Evolutionary conservation across 805 yeast species (phyloP).

Genomic region (Barnettozyma pratensis): DNA sequence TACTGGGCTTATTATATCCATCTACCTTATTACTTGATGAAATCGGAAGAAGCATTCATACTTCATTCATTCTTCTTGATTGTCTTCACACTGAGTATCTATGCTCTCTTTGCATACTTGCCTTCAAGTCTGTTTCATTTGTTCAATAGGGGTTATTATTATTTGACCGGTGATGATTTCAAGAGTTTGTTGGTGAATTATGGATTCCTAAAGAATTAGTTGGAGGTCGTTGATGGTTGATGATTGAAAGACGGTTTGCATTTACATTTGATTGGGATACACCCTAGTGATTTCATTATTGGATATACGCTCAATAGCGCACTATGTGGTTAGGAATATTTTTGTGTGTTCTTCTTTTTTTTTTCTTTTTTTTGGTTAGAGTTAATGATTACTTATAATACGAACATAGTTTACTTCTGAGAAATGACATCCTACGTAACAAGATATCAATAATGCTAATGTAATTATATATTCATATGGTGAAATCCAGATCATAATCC

Average conservation of each 20-base stretch:
- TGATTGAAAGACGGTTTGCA: background rate
- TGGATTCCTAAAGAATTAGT: slow-evolving; percentile 4
- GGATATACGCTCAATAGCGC: too few relatives aligned
- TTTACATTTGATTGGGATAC: too few relatives aligned
- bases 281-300: too few relatives aligned
- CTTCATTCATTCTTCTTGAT: slow-evolving; percentile 34
- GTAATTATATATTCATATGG: background rate
- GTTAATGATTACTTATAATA: background rate
- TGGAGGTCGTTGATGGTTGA: background rate
- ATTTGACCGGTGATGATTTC: slow-evolving; percentile 30
- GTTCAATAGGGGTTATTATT: slow-evolving; percentile 26
- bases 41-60: slow-evolving; percentile 35
- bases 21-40: slow-evolving; percentile 40
- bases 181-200: slow-evolving; percentile 15
- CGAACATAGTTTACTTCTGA: background rate
- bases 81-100: slow-evolving; percentile 32
- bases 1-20: slow-evolving; percentile 43
- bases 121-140: slow-evolving; percentile 24
- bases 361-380: background rate
- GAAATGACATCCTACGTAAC: background rate
- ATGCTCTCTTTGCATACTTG: slow-evolving; percentile 31
- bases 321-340: too few relatives aligned
- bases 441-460: too few relatives aligned
- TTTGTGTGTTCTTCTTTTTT: too few relatives aligned
- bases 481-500: slow-evolving; percentile 9